Conservation (phyloP, 73 alveolate genomes). For the Paramecium tetraurelia region DNA sequence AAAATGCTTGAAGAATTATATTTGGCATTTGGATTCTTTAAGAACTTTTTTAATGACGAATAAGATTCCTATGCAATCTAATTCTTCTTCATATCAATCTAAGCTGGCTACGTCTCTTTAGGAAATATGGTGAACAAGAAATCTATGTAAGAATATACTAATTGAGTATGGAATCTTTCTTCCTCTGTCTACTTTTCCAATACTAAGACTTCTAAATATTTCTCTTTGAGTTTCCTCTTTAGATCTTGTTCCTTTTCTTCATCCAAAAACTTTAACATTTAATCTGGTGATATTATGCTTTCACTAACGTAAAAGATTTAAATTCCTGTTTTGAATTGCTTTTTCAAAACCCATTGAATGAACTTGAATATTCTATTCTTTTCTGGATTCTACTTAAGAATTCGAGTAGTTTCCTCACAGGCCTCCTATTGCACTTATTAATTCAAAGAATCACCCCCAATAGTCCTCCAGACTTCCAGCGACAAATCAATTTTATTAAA, state of each 20-base stretch:
- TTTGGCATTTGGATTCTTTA: constrained; percentile 30
- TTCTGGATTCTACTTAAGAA: constrained; percentile 6
- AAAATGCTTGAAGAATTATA: constrained; percentile 45
- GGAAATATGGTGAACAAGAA: not conserved
- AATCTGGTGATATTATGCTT: not conserved
- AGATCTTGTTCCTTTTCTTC: not conserved
- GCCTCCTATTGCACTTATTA: constrained; percentile 7
- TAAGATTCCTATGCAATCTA: not conserved
- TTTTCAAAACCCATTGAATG: constrained; percentile 5
- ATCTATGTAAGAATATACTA: constrained; percentile 40
- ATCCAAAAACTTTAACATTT: constrained; percentile 28
- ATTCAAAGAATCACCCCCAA: constrained; percentile 23
- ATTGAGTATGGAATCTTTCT: constrained; percentile 39
- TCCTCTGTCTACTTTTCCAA: constrained; percentile 38
- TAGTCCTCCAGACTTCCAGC: constrained; percentile 20
- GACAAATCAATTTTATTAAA: constrained; percentile 41
- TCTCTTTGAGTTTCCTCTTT: constrained; percentile 18
- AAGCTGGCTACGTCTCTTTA: not conserved
- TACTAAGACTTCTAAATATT: constrained; percentile 30
- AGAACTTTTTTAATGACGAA: not conserved
- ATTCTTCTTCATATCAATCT: not conserved
- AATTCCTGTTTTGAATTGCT: not conserved
- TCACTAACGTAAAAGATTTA: not conserved
- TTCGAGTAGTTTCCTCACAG: constrained; percentile 26
- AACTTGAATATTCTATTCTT: constrained; percentile 33